Conservation (phyloP, 495 filamentous ascomycete species). For the Aspergillus olivimuriae region DNA sequence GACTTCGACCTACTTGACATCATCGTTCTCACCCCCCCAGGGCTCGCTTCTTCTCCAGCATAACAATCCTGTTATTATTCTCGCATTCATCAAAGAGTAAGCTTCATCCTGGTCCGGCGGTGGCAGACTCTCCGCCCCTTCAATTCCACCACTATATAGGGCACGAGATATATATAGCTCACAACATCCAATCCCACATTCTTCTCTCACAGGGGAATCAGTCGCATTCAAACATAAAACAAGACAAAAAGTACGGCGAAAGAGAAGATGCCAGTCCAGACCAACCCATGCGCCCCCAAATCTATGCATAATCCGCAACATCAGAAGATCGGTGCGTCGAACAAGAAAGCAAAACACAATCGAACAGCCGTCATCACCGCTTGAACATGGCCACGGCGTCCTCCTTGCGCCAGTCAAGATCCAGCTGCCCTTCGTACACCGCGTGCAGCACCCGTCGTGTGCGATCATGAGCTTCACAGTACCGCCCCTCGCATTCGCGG, state of each 20-base stretch:
- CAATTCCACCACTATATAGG: too few relatives aligned
- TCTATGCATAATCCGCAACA: background rate
- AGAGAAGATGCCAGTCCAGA: too few relatives aligned
- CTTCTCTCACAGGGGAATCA: too few relatives aligned
- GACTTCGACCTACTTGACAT: too few relatives aligned
- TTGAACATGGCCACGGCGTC: slow-evolving; percentile 51
- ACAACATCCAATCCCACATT: too few relatives aligned
- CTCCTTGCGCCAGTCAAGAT: slow-evolving; percentile 55
- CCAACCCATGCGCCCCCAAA: background rate
- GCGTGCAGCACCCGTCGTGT: slow-evolving; percentile 55
- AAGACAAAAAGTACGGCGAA: background rate
- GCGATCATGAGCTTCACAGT: slow-evolving; percentile 65
- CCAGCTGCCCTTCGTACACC: slow-evolving; percentile 60
- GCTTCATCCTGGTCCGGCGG: too few relatives aligned
- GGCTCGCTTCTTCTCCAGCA: too few relatives aligned
- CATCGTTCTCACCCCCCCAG: too few relatives aligned
- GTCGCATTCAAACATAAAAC: background rate
- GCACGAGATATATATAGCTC: too few relatives aligned
- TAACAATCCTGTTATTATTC: too few relatives aligned
- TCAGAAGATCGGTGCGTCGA: background rate
- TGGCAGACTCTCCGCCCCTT: too few relatives aligned
- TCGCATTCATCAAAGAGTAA: too few relatives aligned
- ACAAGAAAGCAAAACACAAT: slow-evolving; percentile 5
- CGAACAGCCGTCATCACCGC: slow-evolving; percentile 21
- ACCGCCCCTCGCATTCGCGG: slow-evolving; percentile 74